Evolutionary conservation across 306 rosid species (phyloP), one percentile per base, ranked within the genome.

Genomic region (Vigna reflexopilosa): DNA sequence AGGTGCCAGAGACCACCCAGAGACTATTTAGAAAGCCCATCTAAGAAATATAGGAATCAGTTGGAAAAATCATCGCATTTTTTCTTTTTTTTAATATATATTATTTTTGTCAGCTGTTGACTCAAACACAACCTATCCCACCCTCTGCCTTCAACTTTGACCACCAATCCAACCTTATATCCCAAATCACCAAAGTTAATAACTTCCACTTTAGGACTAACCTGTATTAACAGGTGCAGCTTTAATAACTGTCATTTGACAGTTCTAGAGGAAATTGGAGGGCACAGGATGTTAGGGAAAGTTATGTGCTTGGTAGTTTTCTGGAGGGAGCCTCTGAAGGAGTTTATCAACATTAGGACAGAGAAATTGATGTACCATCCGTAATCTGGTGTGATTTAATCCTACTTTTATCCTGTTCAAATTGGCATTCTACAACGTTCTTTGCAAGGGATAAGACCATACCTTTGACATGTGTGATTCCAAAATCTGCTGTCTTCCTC

Each of bases 401-500:
- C 67, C 22, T 15, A 30, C 15, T 32, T 24, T 28, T 61, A 61
- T 61, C 68, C 6, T 7, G 34, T 62, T 16, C 47, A 62, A 62
- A 62, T 15, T 6, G 17, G 6, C 15, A 42, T 62, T 32, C 22
- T 16, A 62, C 9, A 58, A 56, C 16, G 48, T 50, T 49, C 44
- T 77, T 49, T 15, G 47, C n/a, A 30, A 2, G 51, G 10, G 65
- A 58, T 36, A 52, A 38, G 61, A 81, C 20, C 65, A 82, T 84
- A 95, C 99, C 98, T 95, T 95, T 26, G 93, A 86, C 94, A 90
- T 93, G 83, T 91, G 93, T 61, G 87, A 83, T 78, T 95, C 98
- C 90, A 95, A 80, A 84, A 95, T 93, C 82, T 95, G 98, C 30
- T 92, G 85, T 77, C 99, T 89, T 78, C 99, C 99, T 88, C 91